phyloP scores from a whole-genome alignment of 83 land plant species.

The Picea mariana region DNA sequence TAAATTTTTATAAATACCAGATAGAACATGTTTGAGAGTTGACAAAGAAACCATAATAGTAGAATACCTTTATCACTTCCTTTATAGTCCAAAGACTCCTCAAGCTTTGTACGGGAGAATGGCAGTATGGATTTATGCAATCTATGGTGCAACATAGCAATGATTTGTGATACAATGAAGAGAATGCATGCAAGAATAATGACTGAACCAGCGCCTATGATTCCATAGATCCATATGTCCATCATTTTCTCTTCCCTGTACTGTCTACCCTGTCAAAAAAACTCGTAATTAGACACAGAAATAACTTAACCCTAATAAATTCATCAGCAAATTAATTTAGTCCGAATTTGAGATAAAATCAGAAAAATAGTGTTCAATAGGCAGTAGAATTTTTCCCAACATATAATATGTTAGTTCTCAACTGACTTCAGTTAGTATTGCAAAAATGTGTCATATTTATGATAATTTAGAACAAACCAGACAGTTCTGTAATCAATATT shows the following conservation, averaged over 20 bases:
- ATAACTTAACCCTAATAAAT: neutral
- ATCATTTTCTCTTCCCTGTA: neutral
- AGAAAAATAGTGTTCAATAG: neutral
- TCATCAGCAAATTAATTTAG: neutral
- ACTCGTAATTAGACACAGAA: neutral
- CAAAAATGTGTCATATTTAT: neutral
- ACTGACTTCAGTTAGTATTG: neutral
- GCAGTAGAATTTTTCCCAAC: neutral
- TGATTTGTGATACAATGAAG: slow-evolving; percentile 1
- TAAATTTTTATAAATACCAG: neutral
- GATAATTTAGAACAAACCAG: neutral
- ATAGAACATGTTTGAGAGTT: slow-evolving; percentile 1
- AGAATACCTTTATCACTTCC: neutral
- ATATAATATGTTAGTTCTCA: neutral
- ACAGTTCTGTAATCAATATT: neutral
- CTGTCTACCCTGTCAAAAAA: neutral
- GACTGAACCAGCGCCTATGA: neutral
- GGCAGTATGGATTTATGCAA: slow-evolving; percentile 7
- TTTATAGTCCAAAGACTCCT: slow-evolving; percentile 9
- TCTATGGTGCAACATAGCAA: neutral
- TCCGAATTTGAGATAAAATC: neutral
- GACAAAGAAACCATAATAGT: neutral
- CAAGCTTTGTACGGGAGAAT: neutral
- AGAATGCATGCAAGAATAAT: slow-evolving; percentile 15
- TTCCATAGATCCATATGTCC: no score